Conservation (phyloP, 1,139 yeast species). For the Saccharomycopsis crataegensis region DNA sequence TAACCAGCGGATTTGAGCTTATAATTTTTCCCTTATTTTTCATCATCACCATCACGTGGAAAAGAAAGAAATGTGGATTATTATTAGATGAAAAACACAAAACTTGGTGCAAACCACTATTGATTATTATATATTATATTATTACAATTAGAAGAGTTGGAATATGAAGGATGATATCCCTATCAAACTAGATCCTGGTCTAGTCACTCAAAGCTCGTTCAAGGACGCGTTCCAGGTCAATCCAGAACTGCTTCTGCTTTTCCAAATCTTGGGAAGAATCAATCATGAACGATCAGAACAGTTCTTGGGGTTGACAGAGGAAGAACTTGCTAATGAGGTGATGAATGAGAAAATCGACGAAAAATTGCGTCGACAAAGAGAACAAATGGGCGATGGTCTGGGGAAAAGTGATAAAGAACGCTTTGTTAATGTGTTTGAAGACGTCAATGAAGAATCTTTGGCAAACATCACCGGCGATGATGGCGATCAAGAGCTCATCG, state of each 20-base stretch:
- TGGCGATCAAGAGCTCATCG: background rate
- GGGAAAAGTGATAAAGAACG: background rate
- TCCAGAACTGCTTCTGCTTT: constrained; percentile 8
- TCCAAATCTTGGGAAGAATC: constrained; percentile 7
- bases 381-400: background rate
- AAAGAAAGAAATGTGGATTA: no score
- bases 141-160: background rate
- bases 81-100: no score
- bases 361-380: background rate
- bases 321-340: constrained; percentile 41
- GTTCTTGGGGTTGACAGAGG: constrained; percentile 41
- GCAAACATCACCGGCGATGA: no score
- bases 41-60: no score
- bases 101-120: no score
- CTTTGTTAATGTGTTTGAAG: background rate
- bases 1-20: background rate
- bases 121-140: no score
- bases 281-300: constrained; percentile 12
- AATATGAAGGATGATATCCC: constrained; percentile 1
- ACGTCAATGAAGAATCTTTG: background rate
- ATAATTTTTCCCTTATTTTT: no score
- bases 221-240: constrained; percentile 25
- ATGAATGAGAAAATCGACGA: constrained; percentile 22
- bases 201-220: constrained; percentile 12
- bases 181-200: constrained; percentile 15